Evolutionary conservation across 1,284 basidiomycete genomes (phyloP), one percentile per base, ranked within the genome.

Genomic region (Ceratobasidium papillatum): DNA sequence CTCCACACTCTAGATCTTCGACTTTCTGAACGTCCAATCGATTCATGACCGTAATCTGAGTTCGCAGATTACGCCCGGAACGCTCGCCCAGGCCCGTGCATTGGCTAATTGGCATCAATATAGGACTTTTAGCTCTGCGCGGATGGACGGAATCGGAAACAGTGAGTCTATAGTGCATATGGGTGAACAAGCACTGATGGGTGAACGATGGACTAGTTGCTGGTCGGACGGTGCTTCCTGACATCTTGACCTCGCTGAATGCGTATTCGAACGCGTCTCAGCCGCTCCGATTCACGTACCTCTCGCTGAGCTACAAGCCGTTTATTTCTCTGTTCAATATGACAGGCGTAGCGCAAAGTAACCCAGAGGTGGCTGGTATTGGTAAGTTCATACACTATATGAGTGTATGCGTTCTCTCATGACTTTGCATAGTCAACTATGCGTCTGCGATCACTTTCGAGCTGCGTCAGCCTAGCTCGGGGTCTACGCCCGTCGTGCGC

Each of bases 261-360:
- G 88, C 89, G 78, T 90, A 96, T 79, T 87, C 90, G 62, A 94
- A 91, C 86, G 88, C 90, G 79, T 89, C 87, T 73, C 90, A 93
- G 82, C 89, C 91, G 49, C 88, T 95, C 74, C 90, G 93, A 79
- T 86, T 95, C 82, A 85, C 90, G 80, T 83, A 94, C 77, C 86
- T 94, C 79, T 82, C 79, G 81, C 91, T 91, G 27, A 92, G 92
- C 77, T 95, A 95, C 85, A 94, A 95, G 82, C 91, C 94, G 19
- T 93, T 95, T 87, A 90, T 95, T 79, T 94, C 93, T 17, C 86
- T 95, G 80, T 91, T 94, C 88, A 88, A 91, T 81, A 88, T 94
- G 83, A 90, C 91, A 19, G 89, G 90, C 72, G 80, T 83, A 12
- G 81, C 82, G 0, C 75, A 80, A 30, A 78, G 78, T 8, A 79